These are phyloP conservation scores for Fusarium compactum DNA, from an alignment of 2,329 filamentous ascomycete species.

Conservation along the genomic window DNA sequence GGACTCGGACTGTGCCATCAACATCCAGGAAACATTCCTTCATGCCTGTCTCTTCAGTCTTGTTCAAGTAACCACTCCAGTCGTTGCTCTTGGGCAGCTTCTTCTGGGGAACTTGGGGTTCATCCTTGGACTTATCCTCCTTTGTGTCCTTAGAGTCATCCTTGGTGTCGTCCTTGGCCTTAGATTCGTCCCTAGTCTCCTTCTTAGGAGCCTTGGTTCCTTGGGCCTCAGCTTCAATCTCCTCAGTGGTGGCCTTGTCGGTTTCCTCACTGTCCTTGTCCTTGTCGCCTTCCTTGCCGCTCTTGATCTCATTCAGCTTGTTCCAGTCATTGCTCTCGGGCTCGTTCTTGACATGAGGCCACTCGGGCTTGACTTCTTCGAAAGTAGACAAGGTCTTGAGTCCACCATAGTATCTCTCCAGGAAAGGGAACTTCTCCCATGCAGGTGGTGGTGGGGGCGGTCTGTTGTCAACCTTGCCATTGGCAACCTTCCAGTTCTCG, in stretches of 20 bases:
- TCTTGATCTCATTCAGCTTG: slow-evolving; percentile 33
- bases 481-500: slow-evolving; percentile 73
- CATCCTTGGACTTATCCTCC: slow-evolving; percentile 19
- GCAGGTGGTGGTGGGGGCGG: slow-evolving; percentile 72
- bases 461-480: slow-evolving; percentile 58
- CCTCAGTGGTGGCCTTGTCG: slow-evolving; percentile 33
- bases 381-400: slow-evolving; percentile 77
- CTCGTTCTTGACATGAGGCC: slow-evolving; percentile 76
- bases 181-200: slow-evolving; percentile 6
- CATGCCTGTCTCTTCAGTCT: slow-evolving; percentile 62
- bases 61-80: slow-evolving; percentile 53
- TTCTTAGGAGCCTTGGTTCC: slow-evolving; percentile 14
- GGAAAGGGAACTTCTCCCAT: slow-evolving; percentile 88
- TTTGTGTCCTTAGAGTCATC: slow-evolving; percentile 9
- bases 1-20: slow-evolving; percentile 73
- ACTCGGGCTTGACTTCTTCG: slow-evolving; percentile 80
- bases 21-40: slow-evolving; percentile 84
- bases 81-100: slow-evolving; percentile 48
- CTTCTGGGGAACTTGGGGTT: slow-evolving; percentile 32
- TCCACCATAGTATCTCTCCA: slow-evolving; percentile 91
- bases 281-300: slow-evolving; percentile 30
- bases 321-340: slow-evolving; percentile 49
- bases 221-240: slow-evolving; percentile 29
- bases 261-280: slow-evolving; percentile 35
- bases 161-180: slow-evolving; percentile 21